Conservation (phyloP, 768 basidiomycete species). For the Termitomyces sp. region DNA sequence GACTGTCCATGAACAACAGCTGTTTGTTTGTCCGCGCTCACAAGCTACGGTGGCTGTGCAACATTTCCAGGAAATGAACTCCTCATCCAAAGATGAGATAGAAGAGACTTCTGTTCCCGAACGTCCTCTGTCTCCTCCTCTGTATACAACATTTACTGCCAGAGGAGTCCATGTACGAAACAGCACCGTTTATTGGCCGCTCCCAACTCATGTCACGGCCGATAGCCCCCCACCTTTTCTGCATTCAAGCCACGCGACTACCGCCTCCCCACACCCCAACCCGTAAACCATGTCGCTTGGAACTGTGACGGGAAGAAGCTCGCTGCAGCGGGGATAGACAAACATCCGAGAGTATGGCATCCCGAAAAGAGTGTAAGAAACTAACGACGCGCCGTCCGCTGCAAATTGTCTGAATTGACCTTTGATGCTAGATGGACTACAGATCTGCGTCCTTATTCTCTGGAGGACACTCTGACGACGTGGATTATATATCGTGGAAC, state of each 20-base stretch:
- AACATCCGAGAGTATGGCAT: constrained; percentile 67
- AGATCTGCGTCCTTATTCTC: constrained; percentile 61
- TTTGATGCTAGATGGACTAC: constrained; percentile 53
- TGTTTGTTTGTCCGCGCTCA: neutral
- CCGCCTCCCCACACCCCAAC: constrained; percentile 56
- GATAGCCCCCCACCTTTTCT: constrained; percentile 71
- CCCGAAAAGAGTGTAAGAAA: constrained; percentile 70
- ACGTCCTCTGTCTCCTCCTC: constrained; percentile 67
- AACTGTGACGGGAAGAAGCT: constrained; percentile 79
- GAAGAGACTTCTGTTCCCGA: constrained; percentile 54
- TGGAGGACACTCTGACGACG: constrained; percentile 72
- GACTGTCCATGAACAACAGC: neutral
- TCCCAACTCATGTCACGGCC: constrained; percentile 13
- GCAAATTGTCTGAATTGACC: neutral
- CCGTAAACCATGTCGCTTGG: constrained; percentile 78
- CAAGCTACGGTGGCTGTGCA: constrained; percentile 5
- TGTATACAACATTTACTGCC: constrained; percentile 62
- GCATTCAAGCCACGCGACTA: constrained; percentile 77
- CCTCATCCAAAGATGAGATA: constrained; percentile 41
- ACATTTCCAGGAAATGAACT: constrained; percentile 12
- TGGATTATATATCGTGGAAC: constrained; percentile 83
- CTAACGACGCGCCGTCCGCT: neutral
- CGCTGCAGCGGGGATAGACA: constrained; percentile 80
- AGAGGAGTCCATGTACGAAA: constrained; percentile 70
- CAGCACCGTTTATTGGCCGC: constrained; percentile 9